Conservation (phyloP, 192 early-diverging fungal species). For the Lobosporangium transversale region DNA sequence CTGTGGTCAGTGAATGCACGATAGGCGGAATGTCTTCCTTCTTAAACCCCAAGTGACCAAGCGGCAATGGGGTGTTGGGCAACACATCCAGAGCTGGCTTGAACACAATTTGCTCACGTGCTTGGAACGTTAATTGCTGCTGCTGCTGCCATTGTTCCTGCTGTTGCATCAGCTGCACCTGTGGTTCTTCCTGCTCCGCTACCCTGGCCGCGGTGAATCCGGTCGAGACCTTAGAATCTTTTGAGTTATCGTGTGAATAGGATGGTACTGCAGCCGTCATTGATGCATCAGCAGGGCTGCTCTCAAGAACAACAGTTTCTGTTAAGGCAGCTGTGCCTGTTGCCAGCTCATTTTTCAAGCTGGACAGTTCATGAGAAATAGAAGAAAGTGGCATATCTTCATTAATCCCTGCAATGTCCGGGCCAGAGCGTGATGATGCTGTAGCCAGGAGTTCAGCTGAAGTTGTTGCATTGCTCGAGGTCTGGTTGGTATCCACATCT, state of each 20-base stretch:
- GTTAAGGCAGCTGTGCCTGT: too few relatives aligned
- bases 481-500: too few relatives aligned
- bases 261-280: neutral
- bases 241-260: too few relatives aligned
- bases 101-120: constrained; percentile 47
- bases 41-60: constrained; percentile 48
- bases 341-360: too few relatives aligned
- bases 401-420: too few relatives aligned
- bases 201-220: neutral
- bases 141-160: neutral
- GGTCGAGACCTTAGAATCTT: too few relatives aligned
- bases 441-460: too few relatives aligned
- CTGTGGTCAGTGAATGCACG: constrained; percentile 36
- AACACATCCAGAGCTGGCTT: constrained; percentile 42
- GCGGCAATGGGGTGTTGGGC: constrained; percentile 44
- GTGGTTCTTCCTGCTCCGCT: neutral
- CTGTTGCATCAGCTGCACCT: neutral
- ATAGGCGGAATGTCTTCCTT: constrained; percentile 52
- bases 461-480: too few relatives aligned
- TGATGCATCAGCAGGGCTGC: neutral
- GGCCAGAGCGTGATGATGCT: too few relatives aligned
- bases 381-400: too few relatives aligned
- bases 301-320: too few relatives aligned
- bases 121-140: constrained; percentile 25
- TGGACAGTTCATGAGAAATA: too few relatives aligned